Percentiles rank a stretch among this genome's conserved stretches.
Conservation (phyloP, 2,329 filamentous ascomycete species). For the Colletotrichum sp. region DNA sequence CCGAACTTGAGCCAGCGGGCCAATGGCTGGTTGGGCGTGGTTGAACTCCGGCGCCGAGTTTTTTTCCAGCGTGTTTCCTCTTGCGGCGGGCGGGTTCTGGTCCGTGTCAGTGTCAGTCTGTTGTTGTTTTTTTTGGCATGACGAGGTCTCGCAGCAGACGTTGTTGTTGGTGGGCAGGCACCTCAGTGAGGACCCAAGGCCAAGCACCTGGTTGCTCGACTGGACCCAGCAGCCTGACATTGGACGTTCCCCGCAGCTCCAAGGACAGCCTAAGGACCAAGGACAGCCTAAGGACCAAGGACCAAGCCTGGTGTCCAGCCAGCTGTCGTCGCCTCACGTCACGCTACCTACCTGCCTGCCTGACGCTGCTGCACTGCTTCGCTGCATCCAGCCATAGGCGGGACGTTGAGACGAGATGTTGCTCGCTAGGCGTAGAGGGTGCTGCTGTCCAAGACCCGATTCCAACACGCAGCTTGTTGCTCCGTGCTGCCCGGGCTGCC, state of each 20-base stretch:
- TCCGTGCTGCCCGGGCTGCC: constrained; percentile 1
- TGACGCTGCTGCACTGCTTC: not conserved
- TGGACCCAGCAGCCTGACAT: not conserved
- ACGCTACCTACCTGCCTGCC: not conserved
- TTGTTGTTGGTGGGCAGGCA: not conserved
- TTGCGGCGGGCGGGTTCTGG: not conserved
- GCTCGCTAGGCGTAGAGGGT: not conserved
- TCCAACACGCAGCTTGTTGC: constrained; percentile 6
- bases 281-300: not conserved
- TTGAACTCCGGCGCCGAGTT: constrained; percentile 1
- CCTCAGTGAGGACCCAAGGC: not conserved
- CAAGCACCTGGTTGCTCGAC: not conserved
- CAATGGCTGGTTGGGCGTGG: not conserved
- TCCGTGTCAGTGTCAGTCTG: not conserved
- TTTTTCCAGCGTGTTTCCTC: constrained; percentile 2
- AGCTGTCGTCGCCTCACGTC: not conserved
- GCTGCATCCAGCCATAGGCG: not conserved
- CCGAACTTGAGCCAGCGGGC: not conserved
- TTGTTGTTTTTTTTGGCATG: not conserved
- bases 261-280: not conserved
- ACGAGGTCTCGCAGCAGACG: not conserved
- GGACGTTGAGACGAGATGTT: not conserved
- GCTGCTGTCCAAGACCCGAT: not conserved
- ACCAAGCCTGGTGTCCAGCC: not conserved
- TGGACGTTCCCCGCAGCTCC: not conserved